Conservation (phyloP, 148 eudicot genomes). For the Bassia scoparia region DNA sequence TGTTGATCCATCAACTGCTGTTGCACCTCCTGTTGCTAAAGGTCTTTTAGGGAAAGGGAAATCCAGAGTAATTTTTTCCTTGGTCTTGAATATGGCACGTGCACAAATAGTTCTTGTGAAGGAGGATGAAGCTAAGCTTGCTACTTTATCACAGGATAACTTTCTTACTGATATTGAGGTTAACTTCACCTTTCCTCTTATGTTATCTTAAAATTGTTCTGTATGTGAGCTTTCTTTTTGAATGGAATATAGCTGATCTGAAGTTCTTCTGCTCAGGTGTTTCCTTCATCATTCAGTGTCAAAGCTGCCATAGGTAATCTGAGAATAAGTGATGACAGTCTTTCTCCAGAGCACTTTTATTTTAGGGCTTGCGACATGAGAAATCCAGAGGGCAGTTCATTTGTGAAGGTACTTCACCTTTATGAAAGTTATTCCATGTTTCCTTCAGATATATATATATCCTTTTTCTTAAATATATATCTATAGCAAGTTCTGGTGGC, state of each 20-base stretch:
- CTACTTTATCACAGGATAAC: conserved; percentile 88
- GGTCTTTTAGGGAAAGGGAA: conserved; percentile 90
- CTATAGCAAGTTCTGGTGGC: background rate
- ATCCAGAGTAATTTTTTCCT: conserved; percentile 65
- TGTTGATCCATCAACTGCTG: conserved; percentile 37
- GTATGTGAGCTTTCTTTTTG: background rate
- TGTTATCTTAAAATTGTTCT: background rate
- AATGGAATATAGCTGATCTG: background rate
- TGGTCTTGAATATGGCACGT: conserved; percentile 75
- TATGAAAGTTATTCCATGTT: background rate
- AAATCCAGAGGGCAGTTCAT: conserved; percentile 96
- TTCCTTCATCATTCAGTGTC: conserved; percentile 93
- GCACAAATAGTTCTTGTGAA: conserved; percentile 84
- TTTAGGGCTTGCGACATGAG: conserved; percentile 97
- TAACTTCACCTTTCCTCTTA: conserved; percentile 8
- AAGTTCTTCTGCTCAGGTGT: conserved; percentile 48
- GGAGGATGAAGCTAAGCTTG: conserved; percentile 77
- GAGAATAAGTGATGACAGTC: conserved; percentile 89
- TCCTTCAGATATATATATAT: background rate
- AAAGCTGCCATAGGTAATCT: conserved; percentile 93
- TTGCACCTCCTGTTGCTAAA: conserved; percentile 56
- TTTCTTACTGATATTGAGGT: conserved; percentile 88
- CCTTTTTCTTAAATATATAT: background rate
- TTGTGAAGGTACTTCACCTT: conserved; percentile 68
- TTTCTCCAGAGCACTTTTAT: conserved; percentile 63